These are phyloP conservation scores for Xanthoparmelia taractica DNA, from an alignment of 495 filamentous ascomycete genomes.

Conservation along the genomic window DNA sequence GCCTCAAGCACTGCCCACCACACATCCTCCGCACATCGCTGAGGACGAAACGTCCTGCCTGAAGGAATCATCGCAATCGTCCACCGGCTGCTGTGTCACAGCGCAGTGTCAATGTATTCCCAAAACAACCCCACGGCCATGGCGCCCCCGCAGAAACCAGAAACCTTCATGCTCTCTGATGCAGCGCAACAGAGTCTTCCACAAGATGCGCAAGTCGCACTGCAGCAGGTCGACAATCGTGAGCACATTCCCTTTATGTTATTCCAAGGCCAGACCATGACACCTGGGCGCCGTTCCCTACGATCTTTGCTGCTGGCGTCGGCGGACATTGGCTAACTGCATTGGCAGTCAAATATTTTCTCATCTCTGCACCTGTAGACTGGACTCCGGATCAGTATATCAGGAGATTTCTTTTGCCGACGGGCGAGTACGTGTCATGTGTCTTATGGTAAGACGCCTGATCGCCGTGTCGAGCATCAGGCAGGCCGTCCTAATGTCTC, in stretches of 20 bases:
- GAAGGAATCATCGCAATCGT: conserved; percentile 3
- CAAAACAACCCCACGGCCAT: conserved; percentile 46
- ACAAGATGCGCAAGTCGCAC: conserved; percentile 91
- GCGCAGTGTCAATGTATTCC: conserved; percentile 40
- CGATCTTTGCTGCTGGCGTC: conserved; percentile 14
- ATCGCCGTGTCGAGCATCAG: background rate
- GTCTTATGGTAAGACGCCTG: conserved; percentile 70
- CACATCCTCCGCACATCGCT: background rate
- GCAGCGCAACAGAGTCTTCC: conserved; percentile 94
- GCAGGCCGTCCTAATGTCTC: conserved; percentile 28
- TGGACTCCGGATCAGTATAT: conserved; percentile 97
- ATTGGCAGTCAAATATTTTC: conserved; percentile 90
- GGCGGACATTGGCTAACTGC: conserved; percentile 20
- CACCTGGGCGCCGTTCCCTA: conserved; percentile 14
- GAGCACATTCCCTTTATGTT: conserved; percentile 39
- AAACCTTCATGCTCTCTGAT: conserved; percentile 95
- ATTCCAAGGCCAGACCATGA: background rate
- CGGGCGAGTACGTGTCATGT: conserved; percentile 97
- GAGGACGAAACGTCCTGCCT: conserved; percentile 2
- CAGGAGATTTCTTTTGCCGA: conserved; percentile 86
- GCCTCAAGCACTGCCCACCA: conserved; percentile 12
- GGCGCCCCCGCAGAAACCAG: conserved; percentile 79
- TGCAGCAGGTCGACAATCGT: conserved; percentile 98
- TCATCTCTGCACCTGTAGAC: conserved; percentile 96
- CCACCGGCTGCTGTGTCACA: conserved; percentile 5